Percentiles rank a stretch among this genome's conserved stretches.
phyloP scores from a whole-genome alignment of 2,329 filamentous ascomycete species.

The Fusarium ambrosium region DNA sequence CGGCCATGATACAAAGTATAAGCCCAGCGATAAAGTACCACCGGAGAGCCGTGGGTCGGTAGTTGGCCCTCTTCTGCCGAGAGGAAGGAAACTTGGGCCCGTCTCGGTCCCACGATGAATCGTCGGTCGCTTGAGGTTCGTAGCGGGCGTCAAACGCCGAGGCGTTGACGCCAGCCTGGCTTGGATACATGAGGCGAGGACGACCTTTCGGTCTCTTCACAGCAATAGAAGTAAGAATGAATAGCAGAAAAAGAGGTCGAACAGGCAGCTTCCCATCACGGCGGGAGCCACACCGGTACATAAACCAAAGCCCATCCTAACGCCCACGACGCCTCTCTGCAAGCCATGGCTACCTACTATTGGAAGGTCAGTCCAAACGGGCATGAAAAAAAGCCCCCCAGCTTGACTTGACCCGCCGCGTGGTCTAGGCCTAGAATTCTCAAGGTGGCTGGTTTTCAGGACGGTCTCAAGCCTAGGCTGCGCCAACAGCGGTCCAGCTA shows the following conservation, averaged over 20 bases:
- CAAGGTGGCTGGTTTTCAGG: neutral
- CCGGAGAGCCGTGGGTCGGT: slow-evolving; percentile 43
- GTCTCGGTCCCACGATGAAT: slow-evolving; percentile 37
- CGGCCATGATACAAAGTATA: slow-evolving; percentile 32
- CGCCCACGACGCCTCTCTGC: neutral
- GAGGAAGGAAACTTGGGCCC: slow-evolving; percentile 23
- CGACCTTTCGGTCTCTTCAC: slow-evolving; percentile 1
- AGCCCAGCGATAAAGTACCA: slow-evolving; percentile 43
- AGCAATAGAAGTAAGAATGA: neutral
- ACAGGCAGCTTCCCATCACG: neutral
- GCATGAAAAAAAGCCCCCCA: neutral
- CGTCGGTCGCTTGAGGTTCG: slow-evolving; percentile 43
- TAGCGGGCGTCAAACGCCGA: slow-evolving; percentile 35
- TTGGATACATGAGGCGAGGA: slow-evolving; percentile 35
- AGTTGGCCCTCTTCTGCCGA: slow-evolving; percentile 35
- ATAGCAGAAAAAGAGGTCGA: neutral
- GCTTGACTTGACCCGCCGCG: neutral
- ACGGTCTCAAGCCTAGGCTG: neutral
- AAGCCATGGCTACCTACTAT: neutral
- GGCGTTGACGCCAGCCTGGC: slow-evolving; percentile 31
- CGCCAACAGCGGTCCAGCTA: neutral
- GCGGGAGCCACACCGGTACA: neutral
- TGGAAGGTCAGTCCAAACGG: neutral
- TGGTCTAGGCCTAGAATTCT: neutral
- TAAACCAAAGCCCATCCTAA: neutral